Conservation (phyloP, 2,329 filamentous ascomycete genomes). For the Aspergillus uvarum region DNA sequence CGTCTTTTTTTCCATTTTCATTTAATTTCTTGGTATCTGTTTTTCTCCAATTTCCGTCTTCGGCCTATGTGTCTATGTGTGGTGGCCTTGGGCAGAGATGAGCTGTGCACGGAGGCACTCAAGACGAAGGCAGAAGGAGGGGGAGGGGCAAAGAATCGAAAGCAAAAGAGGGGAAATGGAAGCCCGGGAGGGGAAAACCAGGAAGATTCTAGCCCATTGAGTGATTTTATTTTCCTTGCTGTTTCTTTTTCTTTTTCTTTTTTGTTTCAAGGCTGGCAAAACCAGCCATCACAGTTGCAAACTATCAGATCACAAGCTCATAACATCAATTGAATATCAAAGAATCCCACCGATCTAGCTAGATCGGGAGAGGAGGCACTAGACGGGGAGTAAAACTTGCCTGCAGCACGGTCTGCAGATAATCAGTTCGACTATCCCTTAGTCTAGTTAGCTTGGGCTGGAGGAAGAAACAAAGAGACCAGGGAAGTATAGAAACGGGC, state of each 20-base stretch:
- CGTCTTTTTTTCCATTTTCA: not conserved
- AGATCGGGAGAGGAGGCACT: not conserved
- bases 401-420: not conserved
- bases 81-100: conserved; percentile 1
- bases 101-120: not conserved
- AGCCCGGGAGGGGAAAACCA: not conserved
- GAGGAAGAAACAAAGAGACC: not conserved
- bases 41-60: not conserved
- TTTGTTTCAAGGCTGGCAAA: not conserved
- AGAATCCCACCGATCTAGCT: not conserved
- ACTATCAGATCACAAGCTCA: conserved; percentile 5
- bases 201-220: not conserved
- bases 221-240: not conserved
- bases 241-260: not conserved
- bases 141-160: not conserved
- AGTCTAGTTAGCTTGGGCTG: too few species aligned
- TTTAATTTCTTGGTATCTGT: not conserved
- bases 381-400: conserved; percentile 2
- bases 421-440: not conserved
- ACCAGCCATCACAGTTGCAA: not conserved
- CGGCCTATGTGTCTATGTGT: not conserved
- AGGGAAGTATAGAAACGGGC: not conserved
- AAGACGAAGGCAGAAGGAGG: not conserved
- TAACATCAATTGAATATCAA: not conserved
- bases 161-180: not conserved